Base-by-base conservation (phyloP, 1,284 basidiomycete species). In the Malassezia yamatoensis region DNA sequence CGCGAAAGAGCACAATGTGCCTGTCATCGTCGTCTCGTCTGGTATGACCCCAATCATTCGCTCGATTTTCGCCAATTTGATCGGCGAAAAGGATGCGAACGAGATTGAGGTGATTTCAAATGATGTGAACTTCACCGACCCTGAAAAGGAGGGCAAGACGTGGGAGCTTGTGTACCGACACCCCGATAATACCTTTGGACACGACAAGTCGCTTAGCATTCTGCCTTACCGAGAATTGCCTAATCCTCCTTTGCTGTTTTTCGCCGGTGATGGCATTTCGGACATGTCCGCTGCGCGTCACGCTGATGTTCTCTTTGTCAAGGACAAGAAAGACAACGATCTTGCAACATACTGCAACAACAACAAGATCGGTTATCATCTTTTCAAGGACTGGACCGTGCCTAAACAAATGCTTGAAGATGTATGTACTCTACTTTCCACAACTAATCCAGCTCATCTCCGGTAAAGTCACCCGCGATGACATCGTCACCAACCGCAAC, bases 201-300 rank as follows among this genome's bases (percentile, higher is more conserved):
- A 74, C 58, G 71, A 74, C 70, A 74, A 74, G 60, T 60, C 56
- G 48, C 67, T 71, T 36, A 67, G 64, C 44, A 74, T 74, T 49
- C 59, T 63, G 15, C 71, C 71, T 21, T 74, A 71, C 62, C 67
- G 71, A 36, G 57, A 72, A 43, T 64, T 74, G 38, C 57, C 63
- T 36, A 67, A 71, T 54, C 62, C 62, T 11, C 71, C 71, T 11
- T 62, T 66, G 7, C 62, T 74, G 48, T 71, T 72, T 68, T 74
- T 74, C 45, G 71, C 71, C 45, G 71, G 71, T 45, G 71, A 74
- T 50, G 71, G 71, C 35, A 71, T 74, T 50, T 72, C 70, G 41
- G 71, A 74, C 67, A 74, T 74, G 70, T 70, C 67, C 18, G 71
- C 71, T 12, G 71, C 71, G 1, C 62, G 67, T n/a, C 71, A 74